phyloP scores from a whole-genome alignment of 352 stramenopile genomes.

The Globisporangium spiculum region DNA sequence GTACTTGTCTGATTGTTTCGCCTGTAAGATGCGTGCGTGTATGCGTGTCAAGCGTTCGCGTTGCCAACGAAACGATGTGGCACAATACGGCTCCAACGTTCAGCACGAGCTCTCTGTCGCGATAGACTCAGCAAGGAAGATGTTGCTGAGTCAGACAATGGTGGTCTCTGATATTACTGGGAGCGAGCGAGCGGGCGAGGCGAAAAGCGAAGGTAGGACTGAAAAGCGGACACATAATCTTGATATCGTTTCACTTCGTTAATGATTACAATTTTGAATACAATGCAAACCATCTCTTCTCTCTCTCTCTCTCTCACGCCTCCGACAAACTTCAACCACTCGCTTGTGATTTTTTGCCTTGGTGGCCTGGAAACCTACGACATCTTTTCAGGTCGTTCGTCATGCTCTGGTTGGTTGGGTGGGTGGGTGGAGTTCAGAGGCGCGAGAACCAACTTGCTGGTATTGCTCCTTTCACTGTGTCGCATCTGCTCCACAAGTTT shows the following conservation, averaged over 20 bases:
- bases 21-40: no score
- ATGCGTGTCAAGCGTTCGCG: no score
- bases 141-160: no score
- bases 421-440: background rate
- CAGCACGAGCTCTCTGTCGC: no score
- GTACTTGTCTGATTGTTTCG: no score
- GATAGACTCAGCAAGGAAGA: no score
- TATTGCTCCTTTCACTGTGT: background rate
- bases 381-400: background rate
- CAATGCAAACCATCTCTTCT: background rate
- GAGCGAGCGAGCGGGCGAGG: background rate
- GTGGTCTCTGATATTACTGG: no score
- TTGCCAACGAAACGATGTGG: no score
- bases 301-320: background rate
- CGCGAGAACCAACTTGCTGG: background rate
- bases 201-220: background rate
- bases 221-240: background rate
- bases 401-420: background rate
- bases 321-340: background rate
- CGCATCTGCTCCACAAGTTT: background rate
- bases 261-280: background rate
- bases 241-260: background rate
- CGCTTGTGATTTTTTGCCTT: background rate
- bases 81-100: no score
- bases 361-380: background rate